Evolutionary conservation across 2,329 filamentous ascomycete genomes (phyloP).

Genomic region (Aspergillus eucalypticola): DNA sequence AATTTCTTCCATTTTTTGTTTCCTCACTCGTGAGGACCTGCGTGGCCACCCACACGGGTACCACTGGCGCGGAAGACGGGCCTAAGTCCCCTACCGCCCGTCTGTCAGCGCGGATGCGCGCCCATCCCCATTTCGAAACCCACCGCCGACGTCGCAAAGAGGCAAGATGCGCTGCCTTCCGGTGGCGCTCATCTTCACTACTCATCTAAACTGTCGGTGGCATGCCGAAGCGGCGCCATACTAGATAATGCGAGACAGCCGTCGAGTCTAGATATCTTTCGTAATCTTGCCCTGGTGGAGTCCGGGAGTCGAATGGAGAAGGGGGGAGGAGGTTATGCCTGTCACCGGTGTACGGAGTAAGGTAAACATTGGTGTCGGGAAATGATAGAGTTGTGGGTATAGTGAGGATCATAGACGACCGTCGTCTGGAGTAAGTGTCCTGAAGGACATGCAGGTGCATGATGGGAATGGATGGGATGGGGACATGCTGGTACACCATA

Average conservation of each 20-base stretch:
- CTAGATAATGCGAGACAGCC: conserved; percentile 14
- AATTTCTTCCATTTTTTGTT: neutral
- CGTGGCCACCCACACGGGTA: conserved; percentile 4
- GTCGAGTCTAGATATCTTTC: conserved; percentile 14
- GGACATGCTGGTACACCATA: neutral
- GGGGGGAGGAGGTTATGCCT: neutral
- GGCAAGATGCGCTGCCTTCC: neutral
- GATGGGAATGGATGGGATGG: no score
- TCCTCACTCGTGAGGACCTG: conserved; percentile 3
- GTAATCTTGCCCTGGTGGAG: neutral
- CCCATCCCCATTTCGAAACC: conserved; percentile 23
- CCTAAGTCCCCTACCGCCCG: conserved; percentile 27
- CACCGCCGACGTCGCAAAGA: conserved; percentile 12
- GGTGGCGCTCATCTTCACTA: neutral
- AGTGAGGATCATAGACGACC: neutral
- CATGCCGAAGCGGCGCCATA: conserved; percentile 3
- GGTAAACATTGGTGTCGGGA: neutral
- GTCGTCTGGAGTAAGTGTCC: neutral
- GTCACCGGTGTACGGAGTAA: conserved; percentile 6
- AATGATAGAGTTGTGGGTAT: neutral
- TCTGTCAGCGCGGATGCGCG: conserved; percentile 25
- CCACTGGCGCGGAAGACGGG: conserved; percentile 6
- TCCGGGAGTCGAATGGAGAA: neutral
- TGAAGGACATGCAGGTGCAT: no score
- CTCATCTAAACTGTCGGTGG: neutral